Conservation (phyloP, 495 filamentous ascomycete species). For the Tuber indicum region DNA sequence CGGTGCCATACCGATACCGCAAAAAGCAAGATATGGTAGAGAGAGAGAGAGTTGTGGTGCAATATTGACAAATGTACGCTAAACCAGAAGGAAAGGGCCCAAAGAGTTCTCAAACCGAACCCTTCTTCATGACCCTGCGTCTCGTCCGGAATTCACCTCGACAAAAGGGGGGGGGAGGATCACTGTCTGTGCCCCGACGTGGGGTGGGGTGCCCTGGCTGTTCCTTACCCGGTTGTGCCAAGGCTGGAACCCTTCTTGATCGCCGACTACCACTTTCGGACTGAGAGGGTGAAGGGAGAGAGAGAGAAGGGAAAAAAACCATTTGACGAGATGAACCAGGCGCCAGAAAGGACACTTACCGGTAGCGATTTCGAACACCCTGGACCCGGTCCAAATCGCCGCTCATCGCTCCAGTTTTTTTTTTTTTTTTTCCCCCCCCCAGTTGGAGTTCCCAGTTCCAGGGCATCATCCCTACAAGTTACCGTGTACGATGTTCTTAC, state of each 20-base stretch:
- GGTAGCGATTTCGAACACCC: neutral
- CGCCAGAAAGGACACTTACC: neutral
- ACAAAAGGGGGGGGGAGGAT: constrained; percentile 35
- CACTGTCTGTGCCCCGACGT: constrained; percentile 26
- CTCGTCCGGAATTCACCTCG: constrained; percentile 28
- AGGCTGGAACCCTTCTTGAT: constrained; percentile 17
- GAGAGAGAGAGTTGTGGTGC: neutral
- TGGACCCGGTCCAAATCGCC: neutral
- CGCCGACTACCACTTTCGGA: constrained; percentile 34
- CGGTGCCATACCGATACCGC: neutral
- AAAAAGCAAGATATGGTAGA: neutral
- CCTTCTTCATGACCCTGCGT: neutral
- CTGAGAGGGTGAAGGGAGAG: neutral
- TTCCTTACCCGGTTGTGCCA: constrained; percentile 34
- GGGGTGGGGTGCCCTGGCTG: constrained; percentile 27
- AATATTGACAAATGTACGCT: neutral
- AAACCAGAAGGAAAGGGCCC: neutral
- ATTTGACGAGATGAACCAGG: constrained; percentile 6
- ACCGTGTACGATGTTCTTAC: neutral
- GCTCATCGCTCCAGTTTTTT: neutral
- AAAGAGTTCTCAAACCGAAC: neutral
- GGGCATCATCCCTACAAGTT: neutral
- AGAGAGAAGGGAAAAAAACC: neutral
- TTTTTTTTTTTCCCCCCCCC: too few relatives aligned
- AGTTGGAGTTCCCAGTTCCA: neutral